Conservation (phyloP, 768 basidiomycete species). For the Rickenella mellea region DNA sequence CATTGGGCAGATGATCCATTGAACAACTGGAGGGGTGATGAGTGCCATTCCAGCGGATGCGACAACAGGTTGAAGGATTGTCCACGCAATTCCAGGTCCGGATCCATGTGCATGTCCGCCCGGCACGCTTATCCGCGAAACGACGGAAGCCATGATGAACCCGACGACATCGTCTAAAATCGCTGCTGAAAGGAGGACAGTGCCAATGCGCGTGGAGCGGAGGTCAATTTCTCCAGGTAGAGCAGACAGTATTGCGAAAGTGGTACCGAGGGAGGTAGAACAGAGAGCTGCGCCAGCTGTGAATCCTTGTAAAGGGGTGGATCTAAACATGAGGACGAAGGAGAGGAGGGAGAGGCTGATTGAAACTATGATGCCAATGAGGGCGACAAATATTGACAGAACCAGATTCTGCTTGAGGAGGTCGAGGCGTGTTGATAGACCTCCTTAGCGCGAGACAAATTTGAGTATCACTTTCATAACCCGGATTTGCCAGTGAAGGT, state of each 20-base stretch:
- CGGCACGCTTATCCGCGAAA: slow-evolving; percentile 27
- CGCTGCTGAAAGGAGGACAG: slow-evolving; percentile 51
- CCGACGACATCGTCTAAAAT: slow-evolving; percentile 58
- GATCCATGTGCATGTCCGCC: slow-evolving; percentile 16
- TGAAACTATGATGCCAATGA: slow-evolving; percentile 42
- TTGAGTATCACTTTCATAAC: not conserved
- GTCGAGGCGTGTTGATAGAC: slow-evolving; percentile 39
- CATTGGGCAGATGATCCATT: slow-evolving; percentile 15
- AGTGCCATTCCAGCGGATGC: slow-evolving; percentile 43
- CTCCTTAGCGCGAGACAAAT: slow-evolving; percentile 27
- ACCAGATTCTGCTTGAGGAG: slow-evolving; percentile 36
- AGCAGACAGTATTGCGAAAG: slow-evolving; percentile 43
- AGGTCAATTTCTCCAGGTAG: slow-evolving; percentile 22
- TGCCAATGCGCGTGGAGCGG: slow-evolving; percentile 40
- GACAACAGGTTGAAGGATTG: slow-evolving; percentile 44
- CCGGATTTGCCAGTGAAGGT: not conserved
- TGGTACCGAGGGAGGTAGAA: slow-evolving; percentile 60
- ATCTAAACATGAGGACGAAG: slow-evolving; percentile 30
- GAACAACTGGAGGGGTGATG: slow-evolving; percentile 25
- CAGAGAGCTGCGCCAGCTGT: slow-evolving; percentile 53
- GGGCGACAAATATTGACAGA: slow-evolving; percentile 38
- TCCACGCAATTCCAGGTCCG: slow-evolving; percentile 13
- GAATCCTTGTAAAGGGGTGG: slow-evolving; percentile 38
- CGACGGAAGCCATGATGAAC: slow-evolving; percentile 47
- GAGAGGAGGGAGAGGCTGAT: slow-evolving; percentile 40